Conservation (phyloP, 148 eudicot species). For the Diospyros lotus region DNA sequence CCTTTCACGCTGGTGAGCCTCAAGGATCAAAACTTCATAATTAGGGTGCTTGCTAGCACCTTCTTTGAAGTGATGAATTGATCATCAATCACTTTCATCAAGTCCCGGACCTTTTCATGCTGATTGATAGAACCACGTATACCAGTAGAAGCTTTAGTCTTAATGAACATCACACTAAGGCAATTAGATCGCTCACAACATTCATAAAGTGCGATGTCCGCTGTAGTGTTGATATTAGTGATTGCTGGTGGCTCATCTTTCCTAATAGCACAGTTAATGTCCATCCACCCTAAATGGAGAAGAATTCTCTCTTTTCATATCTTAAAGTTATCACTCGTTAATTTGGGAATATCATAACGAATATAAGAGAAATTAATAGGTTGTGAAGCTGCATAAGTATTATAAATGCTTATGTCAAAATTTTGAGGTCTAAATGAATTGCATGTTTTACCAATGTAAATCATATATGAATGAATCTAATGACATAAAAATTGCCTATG, state of each 20-base stretch:
- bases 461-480: background rate
- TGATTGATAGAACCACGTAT: too few relatives aligned
- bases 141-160: background rate
- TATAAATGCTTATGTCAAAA: background rate
- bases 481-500: too few relatives aligned
- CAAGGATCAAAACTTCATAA: conserved; percentile 12
- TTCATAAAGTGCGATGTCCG: background rate
- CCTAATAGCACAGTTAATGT: background rate
- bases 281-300: background rate
- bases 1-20: conserved; percentile 3
- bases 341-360: background rate
- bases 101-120: too few relatives aligned
- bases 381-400: background rate
- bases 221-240: background rate
- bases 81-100: too few relatives aligned
- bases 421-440: background rate
- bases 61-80: background rate
- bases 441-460: background rate
- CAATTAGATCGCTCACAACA: background rate
- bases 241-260: background rate
- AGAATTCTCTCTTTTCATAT: background rate
- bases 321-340: background rate
- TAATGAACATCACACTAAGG: background rate
- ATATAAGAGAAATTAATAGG: background rate
- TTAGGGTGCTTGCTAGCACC: conserved; percentile 13